These are phyloP conservation scores for Penicillium desertorum DNA, from an alignment of 495 filamentous ascomycete species.

Conservation along the genomic window DNA sequence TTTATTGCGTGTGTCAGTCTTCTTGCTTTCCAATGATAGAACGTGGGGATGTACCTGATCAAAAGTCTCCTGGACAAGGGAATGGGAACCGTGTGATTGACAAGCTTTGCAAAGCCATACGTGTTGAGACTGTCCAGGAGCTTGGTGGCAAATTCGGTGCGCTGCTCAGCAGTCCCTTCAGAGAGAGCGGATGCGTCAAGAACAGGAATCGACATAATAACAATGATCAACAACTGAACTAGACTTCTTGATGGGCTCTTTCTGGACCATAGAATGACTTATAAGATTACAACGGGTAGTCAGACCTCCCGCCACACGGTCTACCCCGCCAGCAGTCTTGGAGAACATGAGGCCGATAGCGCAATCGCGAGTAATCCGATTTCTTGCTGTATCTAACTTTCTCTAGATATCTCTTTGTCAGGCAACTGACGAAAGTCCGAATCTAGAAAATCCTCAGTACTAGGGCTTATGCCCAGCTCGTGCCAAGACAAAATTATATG, in stretches of 20 bases:
- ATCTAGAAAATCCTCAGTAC: neutral
- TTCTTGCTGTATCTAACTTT: neutral
- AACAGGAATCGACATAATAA: neutral
- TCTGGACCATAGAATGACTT: too few species aligned
- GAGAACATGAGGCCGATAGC: too few species aligned
- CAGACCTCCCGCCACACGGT: too few species aligned
- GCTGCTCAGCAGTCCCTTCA: constrained; percentile 1
- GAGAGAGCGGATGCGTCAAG: constrained; percentile 1
- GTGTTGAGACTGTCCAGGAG: neutral
- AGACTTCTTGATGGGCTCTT: neutral
- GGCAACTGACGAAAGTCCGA: neutral
- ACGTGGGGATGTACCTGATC: neutral
- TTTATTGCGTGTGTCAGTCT: neutral
- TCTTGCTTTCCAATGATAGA: neutral
- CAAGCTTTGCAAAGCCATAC: constrained; percentile 1
- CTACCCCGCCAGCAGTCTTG: too few species aligned
- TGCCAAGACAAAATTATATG: neutral
- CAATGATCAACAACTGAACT: neutral
- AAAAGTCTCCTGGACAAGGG: neutral
- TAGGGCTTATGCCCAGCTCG: neutral
- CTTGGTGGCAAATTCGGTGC: neutral
- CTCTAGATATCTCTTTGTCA: neutral
- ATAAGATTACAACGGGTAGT: too few species aligned
- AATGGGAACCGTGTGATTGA: constrained; percentile 2
- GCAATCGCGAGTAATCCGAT: too few species aligned